Base-by-base conservation (phyloP, 1,284 basidiomycete species). In the Wallemia ichthyophaga region DNA sequence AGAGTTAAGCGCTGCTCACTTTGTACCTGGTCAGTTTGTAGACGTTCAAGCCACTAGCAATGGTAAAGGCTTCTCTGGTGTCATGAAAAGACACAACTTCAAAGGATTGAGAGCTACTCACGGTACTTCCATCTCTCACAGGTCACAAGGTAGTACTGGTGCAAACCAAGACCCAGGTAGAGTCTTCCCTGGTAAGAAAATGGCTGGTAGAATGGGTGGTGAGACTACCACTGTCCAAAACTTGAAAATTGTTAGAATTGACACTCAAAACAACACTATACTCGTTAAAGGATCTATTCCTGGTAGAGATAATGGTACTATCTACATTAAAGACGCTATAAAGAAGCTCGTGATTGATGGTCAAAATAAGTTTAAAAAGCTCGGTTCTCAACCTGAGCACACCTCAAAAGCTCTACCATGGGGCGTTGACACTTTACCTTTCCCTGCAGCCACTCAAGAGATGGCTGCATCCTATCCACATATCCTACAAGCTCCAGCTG, bases 1-100 rank as follows among this genome's bases (percentile, higher is more conserved):
- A 0, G 80, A 79, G 19, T 69, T 99, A 26, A 89, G 85, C 58
- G 88, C 89, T 0, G 76, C 83, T 53, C 94, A 99, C 71, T 98
- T 95, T 67, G 92, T 98, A 17, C 94, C 94, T 0, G 94, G 94
- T 0, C 94, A 98, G 70, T 87, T 78, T 69, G 86, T 99, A 21
- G 94, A 99, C 70, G 86, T 94, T 1, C 76, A 85, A 61, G 86
- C 85, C 13, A 88, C 84, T 64, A 86, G 86, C 2, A 83, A 91
- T 63, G 94, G 94, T 24, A 96, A 96, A 71, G 94, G 94, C 21
- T 96, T 92, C 71, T 84, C 88, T 64, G 94, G 94, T 68, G 81
- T 78, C 56, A 98, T 99, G 94, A 99, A 98, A 71, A 77, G 88
- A 57, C 91, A 87, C 80, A 82, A 83, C 56, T 98, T 94, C 73